These are phyloP conservation scores for Daedaleopsis nitida DNA, from an alignment of 768 basidiomycete genomes.

Conservation along the genomic window DNA sequence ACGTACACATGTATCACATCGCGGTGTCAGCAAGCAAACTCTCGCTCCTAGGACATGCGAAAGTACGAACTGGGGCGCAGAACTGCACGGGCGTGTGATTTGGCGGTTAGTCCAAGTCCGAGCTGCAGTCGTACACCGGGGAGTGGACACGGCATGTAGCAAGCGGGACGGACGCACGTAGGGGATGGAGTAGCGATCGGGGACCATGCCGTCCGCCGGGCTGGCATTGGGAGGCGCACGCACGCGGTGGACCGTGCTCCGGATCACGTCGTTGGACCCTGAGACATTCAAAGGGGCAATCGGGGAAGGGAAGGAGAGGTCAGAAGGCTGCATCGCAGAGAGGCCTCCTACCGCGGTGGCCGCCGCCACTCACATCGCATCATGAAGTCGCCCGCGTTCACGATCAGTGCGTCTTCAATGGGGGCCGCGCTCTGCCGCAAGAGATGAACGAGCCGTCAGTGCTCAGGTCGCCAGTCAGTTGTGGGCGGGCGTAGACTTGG, in stretches of 20 bases:
- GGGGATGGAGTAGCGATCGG: constrained; percentile 62
- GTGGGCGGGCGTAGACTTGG: no score
- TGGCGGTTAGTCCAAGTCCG: not conserved
- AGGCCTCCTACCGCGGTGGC: no score
- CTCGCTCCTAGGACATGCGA: not conserved
- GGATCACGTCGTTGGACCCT: constrained; percentile 43
- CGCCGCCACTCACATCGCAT: constrained; percentile 45
- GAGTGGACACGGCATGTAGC: no score
- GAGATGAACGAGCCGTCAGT: no score
- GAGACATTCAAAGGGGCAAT: no score
- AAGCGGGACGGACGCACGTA: constrained; percentile 42
- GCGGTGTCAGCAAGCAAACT: not conserved
- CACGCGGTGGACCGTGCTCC: constrained; percentile 57
- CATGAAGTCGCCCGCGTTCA: constrained; percentile 55
- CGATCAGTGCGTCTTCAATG: constrained; percentile 47
- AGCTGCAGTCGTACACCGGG: no score
- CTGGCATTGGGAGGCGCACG: constrained; percentile 37
- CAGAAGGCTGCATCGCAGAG: constrained; percentile 7
- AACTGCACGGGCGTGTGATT: constrained; percentile 31
- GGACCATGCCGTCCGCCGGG: constrained; percentile 40
- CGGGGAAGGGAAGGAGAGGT: not conserved
- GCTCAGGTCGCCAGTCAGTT: no score
- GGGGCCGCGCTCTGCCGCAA: constrained; percentile 38
- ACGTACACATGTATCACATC: no score
- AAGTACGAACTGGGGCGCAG: constrained; percentile 31